Percentiles rank a stretch among this genome's conserved stretches.
These are phyloP conservation scores for Mucor lusitanicus DNA, from an alignment of 371 early-diverging fungal species.

Conservation along the genomic window DNA sequence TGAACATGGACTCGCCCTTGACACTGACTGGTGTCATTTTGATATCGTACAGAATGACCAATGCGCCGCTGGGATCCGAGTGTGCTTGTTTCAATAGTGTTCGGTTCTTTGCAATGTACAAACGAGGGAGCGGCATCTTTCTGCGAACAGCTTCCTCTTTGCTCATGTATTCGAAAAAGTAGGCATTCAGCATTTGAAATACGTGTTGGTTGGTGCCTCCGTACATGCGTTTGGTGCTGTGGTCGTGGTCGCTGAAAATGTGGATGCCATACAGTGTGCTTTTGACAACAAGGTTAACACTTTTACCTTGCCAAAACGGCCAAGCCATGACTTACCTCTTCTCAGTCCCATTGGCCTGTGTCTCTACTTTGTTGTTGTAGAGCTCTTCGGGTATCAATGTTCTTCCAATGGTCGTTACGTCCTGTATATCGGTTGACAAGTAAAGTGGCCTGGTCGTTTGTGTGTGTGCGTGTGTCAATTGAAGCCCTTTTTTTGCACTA, in stretches of 20 bases:
- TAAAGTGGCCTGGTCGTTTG: slow-evolving; percentile 3
- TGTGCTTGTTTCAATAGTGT: slow-evolving; percentile 37
- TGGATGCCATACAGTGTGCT: slow-evolving; percentile 39
- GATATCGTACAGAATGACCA: slow-evolving; percentile 35
- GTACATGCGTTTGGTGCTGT: slow-evolving; percentile 21
- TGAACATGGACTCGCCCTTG: background rate
- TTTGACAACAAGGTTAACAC: too few species aligned
- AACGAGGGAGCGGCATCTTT: slow-evolving; percentile 34
- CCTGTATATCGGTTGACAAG: slow-evolving; percentile 5
- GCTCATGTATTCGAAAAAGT: slow-evolving; percentile 31
- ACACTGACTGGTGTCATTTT: slow-evolving; percentile 4
- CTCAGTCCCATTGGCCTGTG: background rate
- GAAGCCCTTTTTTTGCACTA: background rate
- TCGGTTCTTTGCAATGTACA: slow-evolving; percentile 49
- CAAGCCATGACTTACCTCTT: background rate
- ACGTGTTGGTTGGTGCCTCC: slow-evolving; percentile 35
- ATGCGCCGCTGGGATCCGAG: slow-evolving; percentile 24
- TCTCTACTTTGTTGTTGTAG: background rate
- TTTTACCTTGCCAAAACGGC: background rate
- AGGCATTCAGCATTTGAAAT: slow-evolving; percentile 35
- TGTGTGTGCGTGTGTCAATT: background rate
- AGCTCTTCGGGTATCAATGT: slow-evolving; percentile 1
- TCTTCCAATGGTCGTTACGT: background rate
- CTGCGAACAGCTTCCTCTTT: background rate
- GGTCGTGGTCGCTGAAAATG: slow-evolving; percentile 26